Evolutionary conservation across 306 rosid genomes (phyloP), one percentile per base, ranked within the genome.

Genomic region (Vachellia collinsii): DNA sequence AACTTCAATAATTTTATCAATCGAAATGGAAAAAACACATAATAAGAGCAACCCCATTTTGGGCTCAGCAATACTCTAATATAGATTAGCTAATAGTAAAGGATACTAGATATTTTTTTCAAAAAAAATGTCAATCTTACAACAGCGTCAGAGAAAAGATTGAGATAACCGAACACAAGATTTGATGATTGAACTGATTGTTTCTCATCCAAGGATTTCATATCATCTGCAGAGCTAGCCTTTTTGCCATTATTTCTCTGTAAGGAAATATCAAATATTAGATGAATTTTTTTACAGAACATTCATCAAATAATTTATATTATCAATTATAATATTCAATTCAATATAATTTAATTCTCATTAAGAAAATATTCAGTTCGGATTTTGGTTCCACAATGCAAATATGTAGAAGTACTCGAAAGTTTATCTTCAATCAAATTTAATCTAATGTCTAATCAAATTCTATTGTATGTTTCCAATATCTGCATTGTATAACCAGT

Each of bases 161-260:
- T 95, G 89, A 93, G 99, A 89, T 95, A 95, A 78, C 99, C 99
- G 74, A 95, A 91, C 86, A 93, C 97, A 81, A 95, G 94, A 82
- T 86, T 93, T 53, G 87, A 75, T 46, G 91, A 61, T 80, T 80
- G 75, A 84, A 88, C 78, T 51, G 86, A 82, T 58, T 82, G 86
- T 74, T 72, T 78, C 65, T 81, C 86, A 77, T 84, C 72, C 38
- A 69, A 77, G 46, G 85, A 73, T 75, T 86, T 64, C 58, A 73
- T 50, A 48, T 86, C 81, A 81, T 74, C 58, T 11, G 74, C 62
- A 56, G 86, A 65, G 84, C 51, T 83, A 29, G 83, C 84, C 50
- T 77, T 83, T 48, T 78, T 74, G 56, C 75, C 74, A 51, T 84
- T 81, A 81, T 10, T 88, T 85, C 97, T 93, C 99, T 95, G 90